These are phyloP conservation scores for Globisporangium camurandrum DNA, from an alignment of 352 stramenopile genomes.

Conservation along the genomic window DNA sequence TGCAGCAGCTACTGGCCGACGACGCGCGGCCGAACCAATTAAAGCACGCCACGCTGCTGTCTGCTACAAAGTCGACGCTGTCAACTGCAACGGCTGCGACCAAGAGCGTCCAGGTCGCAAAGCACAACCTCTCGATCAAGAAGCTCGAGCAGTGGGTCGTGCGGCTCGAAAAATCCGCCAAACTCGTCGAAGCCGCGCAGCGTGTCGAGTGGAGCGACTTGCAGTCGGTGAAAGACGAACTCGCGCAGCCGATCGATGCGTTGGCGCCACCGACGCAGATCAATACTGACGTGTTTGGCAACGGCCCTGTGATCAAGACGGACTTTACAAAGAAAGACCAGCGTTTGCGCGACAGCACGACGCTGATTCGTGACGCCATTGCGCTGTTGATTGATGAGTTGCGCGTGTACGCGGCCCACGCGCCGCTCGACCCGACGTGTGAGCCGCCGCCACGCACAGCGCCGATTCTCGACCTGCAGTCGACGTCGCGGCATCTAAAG, in stretches of 20 bases:
- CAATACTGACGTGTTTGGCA: slow-evolving; percentile 47
- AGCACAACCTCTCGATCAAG: slow-evolving; percentile 71
- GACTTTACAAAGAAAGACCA: slow-evolving; percentile 72
- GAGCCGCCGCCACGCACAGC: slow-evolving; percentile 42
- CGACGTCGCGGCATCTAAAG: slow-evolving; percentile 65
- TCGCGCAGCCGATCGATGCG: slow-evolving; percentile 17
- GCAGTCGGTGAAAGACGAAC: slow-evolving; percentile 20
- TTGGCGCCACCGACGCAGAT: slow-evolving; percentile 17
- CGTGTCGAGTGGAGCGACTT: slow-evolving; percentile 59
- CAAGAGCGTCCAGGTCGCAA: slow-evolving; percentile 54
- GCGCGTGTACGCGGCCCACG: slow-evolving; percentile 48
- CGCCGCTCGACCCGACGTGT: slow-evolving; percentile 36
- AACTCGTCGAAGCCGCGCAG: slow-evolving; percentile 70
- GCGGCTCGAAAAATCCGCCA: slow-evolving; percentile 62
- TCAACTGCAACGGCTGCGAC: slow-evolving; percentile 10
- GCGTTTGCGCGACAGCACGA: slow-evolving; percentile 48
- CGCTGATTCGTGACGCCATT: slow-evolving; percentile 46
- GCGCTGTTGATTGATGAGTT: slow-evolving; percentile 62
- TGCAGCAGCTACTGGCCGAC: slow-evolving; percentile 59
- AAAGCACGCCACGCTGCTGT: slow-evolving; percentile 10
- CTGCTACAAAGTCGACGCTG: neutral
- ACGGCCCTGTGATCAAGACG: slow-evolving; percentile 58
- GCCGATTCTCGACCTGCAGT: slow-evolving; percentile 58
- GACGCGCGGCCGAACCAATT: slow-evolving; percentile 43
- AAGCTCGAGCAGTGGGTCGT: slow-evolving; percentile 71